phyloP scores from a whole-genome alignment of 2,329 filamentous ascomycete species.

The Neofusicoccum cordaticola region DNA sequence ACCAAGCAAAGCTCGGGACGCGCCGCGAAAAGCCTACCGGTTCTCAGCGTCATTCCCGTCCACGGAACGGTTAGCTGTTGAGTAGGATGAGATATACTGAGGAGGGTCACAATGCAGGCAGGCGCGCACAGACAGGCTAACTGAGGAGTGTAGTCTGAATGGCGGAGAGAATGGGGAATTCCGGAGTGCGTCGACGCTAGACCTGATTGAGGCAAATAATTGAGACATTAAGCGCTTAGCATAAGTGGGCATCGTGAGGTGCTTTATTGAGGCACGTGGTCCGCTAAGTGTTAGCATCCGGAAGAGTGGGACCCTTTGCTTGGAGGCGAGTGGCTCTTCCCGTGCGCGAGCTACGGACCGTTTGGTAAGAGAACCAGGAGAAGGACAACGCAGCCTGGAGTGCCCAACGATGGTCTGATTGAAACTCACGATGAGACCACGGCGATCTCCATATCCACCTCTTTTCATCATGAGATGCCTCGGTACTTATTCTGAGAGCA shows the following conservation, averaged over 20 bases:
- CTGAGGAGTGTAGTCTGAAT: neutral
- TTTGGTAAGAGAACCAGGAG: neutral
- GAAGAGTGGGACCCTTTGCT: neutral
- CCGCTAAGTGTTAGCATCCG: neutral
- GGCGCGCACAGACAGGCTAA: neutral
- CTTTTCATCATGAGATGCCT: neutral
- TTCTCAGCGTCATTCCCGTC: neutral
- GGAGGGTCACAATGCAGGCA: neutral
- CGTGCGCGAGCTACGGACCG: neutral
- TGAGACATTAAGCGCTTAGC: neutral
- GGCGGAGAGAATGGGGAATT: neutral
- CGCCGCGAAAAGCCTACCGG: neutral
- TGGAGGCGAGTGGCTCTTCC: neutral
- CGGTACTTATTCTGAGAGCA: neutral
- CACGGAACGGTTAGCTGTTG: neutral
- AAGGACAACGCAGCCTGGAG: neutral
- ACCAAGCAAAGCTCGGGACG: neutral
- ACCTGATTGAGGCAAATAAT: neutral
- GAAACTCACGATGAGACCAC: neutral
- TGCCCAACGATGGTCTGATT: neutral
- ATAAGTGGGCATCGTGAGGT: neutral
- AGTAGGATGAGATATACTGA: neutral
- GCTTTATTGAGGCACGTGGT: neutral
- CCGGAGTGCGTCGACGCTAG: neutral
- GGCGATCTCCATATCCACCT: neutral